Percentiles rank a stretch among this genome's conserved stretches.
phyloP scores from a whole-genome alignment of 169 alveolate species.

The Fabrea salina region DNA sequence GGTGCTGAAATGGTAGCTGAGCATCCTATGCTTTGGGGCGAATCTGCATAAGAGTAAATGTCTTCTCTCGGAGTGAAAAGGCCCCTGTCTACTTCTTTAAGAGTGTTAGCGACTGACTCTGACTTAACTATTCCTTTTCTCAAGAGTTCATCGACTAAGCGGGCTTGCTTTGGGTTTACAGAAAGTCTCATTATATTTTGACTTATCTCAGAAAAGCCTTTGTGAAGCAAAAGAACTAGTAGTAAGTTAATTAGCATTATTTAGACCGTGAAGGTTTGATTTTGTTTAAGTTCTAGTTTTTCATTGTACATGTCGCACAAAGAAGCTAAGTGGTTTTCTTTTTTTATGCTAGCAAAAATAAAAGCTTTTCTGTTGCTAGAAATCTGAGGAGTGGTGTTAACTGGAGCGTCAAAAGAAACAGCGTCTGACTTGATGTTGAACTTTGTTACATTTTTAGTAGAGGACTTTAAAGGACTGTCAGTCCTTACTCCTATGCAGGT shows the following conservation, averaged over 20 bases:
- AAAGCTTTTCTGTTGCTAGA: no score
- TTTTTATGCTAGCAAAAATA: no score
- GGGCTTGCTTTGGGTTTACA: no score
- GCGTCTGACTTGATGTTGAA: conserved; percentile 10
- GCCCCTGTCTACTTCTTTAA: conserved; percentile 29
- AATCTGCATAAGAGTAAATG: conserved; percentile 47
- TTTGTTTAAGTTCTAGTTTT: no score
- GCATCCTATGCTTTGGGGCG: conserved; percentile 57
- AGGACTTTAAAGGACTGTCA: not conserved
- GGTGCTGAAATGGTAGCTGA: conserved; percentile 87
- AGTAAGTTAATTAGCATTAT: no score
- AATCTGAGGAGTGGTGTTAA: not conserved
- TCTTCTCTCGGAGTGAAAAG: not conserved
- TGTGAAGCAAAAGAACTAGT: no score
- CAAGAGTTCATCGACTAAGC: conserved; percentile 20
- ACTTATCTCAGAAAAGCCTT: no score
- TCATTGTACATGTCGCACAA: no score
- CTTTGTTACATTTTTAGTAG: not conserved
- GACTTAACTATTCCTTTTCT: conserved; percentile 30
- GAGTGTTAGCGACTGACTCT: not conserved
- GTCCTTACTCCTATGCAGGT: not conserved
- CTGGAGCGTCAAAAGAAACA: not conserved
- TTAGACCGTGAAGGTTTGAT: no score
- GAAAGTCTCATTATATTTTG: not conserved
- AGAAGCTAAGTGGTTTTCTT: no score